Evolutionary conservation across 2,329 filamentous ascomycete genomes (phyloP).

Genomic region (Hysterium pulicare): DNA sequence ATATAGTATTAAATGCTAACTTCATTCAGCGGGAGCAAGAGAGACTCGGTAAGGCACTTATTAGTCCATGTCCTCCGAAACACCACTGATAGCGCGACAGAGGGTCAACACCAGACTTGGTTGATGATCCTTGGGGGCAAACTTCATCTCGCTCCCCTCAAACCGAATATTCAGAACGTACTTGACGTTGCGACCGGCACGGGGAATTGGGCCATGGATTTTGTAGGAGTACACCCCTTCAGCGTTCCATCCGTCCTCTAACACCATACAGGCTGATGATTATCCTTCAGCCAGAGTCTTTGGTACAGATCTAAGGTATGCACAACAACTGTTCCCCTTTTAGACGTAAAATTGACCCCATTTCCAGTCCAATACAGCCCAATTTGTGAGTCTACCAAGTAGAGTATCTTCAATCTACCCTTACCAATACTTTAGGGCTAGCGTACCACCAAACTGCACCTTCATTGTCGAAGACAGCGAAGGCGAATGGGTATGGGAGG

Average conservation of each 20-base stretch:
- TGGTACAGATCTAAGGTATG: constrained; percentile 6
- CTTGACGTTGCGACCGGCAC: constrained; percentile 10
- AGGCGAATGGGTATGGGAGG: constrained; percentile 51
- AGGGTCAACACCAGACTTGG: constrained; percentile 3
- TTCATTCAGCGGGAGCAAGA: constrained; percentile 3
- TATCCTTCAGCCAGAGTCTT: constrained; percentile 15
- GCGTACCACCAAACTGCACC: constrained; percentile 55
- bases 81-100: background rate
- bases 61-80: no score
- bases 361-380: background rate
- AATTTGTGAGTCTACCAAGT: constrained; percentile 1
- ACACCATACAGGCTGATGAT: constrained; percentile 9
- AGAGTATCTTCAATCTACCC: background rate
- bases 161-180: constrained; percentile 5
- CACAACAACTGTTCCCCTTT: no score
- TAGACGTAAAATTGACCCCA: background rate
- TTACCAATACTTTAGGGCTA: constrained; percentile 11
- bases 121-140: constrained; percentile 4
- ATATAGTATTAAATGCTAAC: background rate
- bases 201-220: constrained; percentile 11
- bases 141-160: constrained; percentile 9
- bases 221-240: background rate
- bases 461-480: constrained; percentile 62
- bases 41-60: background rate
- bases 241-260: background rate